phyloP scores from a whole-genome alignment of 148 eudicot genomes.

The Rhododendron mucronatum region DNA sequence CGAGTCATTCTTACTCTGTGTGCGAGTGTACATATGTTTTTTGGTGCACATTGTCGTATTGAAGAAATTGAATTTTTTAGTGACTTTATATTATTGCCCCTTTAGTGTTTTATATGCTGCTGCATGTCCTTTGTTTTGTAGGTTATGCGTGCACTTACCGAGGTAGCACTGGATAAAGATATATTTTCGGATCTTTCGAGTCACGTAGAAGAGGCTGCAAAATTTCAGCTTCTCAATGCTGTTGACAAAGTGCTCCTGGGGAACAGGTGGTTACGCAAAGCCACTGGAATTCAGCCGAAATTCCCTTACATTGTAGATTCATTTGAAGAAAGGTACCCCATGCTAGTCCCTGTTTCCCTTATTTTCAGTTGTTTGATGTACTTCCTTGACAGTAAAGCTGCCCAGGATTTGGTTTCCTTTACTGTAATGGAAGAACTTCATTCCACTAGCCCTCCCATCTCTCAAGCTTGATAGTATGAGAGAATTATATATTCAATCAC shows the following conservation, averaged over 20 bases:
- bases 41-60: background rate
- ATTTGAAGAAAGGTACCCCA: slow-evolving; percentile 73
- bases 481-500: background rate
- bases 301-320: slow-evolving; percentile 93
- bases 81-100: background rate
- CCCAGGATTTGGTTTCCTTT: background rate
- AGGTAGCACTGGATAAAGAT: slow-evolving; percentile 44
- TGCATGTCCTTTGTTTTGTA: slow-evolving; percentile 18
- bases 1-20: background rate
- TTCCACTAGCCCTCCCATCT: background rate
- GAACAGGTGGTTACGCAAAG: slow-evolving; percentile 90
- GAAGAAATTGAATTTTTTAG: background rate
- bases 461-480: background rate
- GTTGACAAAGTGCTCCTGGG: slow-evolving; percentile 80
- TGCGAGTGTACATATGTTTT: background rate
- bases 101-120: background rate
- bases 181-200: slow-evolving; percentile 49
- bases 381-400: background rate
- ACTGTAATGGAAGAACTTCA: background rate
- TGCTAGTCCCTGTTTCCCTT: background rate
- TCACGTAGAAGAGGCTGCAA: slow-evolving; percentile 78
- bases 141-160: slow-evolving; percentile 80
- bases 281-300: slow-evolving; percentile 88
- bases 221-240: slow-evolving; percentile 69
- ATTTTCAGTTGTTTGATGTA: background rate